Percentiles rank a stretch among this genome's conserved stretches.
These are phyloP conservation scores for Pisolithus marmoratus DNA, from an alignment of 768 basidiomycete genomes.

Conservation along the genomic window DNA sequence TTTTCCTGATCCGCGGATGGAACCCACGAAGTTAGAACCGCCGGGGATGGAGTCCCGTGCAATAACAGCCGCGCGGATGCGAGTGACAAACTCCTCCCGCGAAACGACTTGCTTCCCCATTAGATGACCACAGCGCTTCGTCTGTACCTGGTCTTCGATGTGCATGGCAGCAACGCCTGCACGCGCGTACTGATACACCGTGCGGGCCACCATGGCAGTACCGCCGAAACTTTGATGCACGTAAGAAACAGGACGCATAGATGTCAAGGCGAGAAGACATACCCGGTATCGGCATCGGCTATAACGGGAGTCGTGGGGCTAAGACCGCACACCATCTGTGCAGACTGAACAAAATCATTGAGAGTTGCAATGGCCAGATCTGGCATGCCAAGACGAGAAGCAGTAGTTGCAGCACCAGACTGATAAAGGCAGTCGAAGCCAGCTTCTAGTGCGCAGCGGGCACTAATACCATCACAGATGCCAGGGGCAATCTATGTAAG, in stretches of 20 bases:
- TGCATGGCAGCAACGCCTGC: slow-evolving; percentile 72
- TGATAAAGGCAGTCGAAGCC: slow-evolving; percentile 77
- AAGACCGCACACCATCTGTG: slow-evolving; percentile 64
- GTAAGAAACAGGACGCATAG: slow-evolving; percentile 12
- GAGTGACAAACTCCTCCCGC: slow-evolving; percentile 66
- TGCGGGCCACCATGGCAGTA: slow-evolving; percentile 69
- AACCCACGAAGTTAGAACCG: slow-evolving; percentile 62
- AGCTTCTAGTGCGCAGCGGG: slow-evolving; percentile 73
- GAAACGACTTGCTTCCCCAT: slow-evolving; percentile 81
- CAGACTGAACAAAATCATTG: slow-evolving; percentile 70
- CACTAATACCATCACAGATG: slow-evolving; percentile 76
- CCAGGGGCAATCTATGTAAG: slow-evolving; percentile 62
- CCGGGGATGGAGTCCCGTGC: slow-evolving; percentile 74
- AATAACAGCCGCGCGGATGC: slow-evolving; percentile 71
- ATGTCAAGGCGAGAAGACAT: slow-evolving; percentile 6
- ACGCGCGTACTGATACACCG: slow-evolving; percentile 62
- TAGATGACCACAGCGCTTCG: slow-evolving; percentile 73
- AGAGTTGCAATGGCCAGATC: slow-evolving; percentile 74
- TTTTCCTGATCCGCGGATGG: background rate
- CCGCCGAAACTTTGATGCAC: slow-evolving; percentile 51
- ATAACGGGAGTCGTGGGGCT: slow-evolving; percentile 65
- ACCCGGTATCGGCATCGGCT: slow-evolving; percentile 79
- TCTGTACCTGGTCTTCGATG: slow-evolving; percentile 81
- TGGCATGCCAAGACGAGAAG: slow-evolving; percentile 72
- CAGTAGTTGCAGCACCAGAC: slow-evolving; percentile 77